Evolutionary conservation across 2,329 filamentous ascomycete species (phyloP).

Genomic region (Mycogone perniciosa): DNA sequence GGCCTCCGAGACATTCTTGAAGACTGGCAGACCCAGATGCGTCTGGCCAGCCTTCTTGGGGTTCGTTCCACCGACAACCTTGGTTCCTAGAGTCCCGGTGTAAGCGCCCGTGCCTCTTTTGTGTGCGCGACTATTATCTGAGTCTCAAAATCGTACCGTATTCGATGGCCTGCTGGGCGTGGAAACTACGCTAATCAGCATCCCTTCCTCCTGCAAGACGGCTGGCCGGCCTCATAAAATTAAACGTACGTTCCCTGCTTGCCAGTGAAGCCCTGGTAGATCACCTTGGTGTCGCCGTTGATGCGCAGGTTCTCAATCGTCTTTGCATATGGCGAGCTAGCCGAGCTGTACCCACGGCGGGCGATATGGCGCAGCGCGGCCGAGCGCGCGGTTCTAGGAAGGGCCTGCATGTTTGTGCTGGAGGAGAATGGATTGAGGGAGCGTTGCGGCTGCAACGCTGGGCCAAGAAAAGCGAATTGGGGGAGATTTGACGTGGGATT

Average conservation of each 20-base stretch:
- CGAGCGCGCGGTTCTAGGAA: constrained; percentile 65
- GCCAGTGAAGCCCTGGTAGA: constrained; percentile 96
- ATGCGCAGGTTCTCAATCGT: constrained; percentile 86
- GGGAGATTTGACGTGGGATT: constrained; percentile 13
- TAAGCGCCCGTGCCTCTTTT: constrained; percentile 17
- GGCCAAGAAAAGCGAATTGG: constrained; percentile 14
- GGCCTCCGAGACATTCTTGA: constrained; percentile 80
- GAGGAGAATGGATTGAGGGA: constrained; percentile 2
- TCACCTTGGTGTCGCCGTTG: constrained; percentile 85
- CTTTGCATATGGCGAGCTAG: constrained; percentile 61
- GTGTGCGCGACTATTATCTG: constrained; percentile 14
- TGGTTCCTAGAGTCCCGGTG: constrained; percentile 60
- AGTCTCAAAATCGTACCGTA: constrained; percentile 61
- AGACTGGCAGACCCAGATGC: constrained; percentile 89
- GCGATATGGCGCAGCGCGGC: constrained; percentile 59
- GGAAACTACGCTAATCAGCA: constrained; percentile 59
- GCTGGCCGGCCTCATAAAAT: background rate
- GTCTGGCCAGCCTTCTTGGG: constrained; percentile 93
- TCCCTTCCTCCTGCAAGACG: background rate
- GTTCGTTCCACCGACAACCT: constrained; percentile 96
- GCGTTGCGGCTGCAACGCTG: constrained; percentile 17
- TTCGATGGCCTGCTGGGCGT: constrained; percentile 95
- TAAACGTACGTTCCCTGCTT: constrained; percentile 83
- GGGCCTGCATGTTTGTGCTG: constrained; percentile 64
- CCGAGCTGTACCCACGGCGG: constrained; percentile 69